phyloP scores from a whole-genome alignment of 345 rosid genomes.

The Linum lewisii region DNA sequence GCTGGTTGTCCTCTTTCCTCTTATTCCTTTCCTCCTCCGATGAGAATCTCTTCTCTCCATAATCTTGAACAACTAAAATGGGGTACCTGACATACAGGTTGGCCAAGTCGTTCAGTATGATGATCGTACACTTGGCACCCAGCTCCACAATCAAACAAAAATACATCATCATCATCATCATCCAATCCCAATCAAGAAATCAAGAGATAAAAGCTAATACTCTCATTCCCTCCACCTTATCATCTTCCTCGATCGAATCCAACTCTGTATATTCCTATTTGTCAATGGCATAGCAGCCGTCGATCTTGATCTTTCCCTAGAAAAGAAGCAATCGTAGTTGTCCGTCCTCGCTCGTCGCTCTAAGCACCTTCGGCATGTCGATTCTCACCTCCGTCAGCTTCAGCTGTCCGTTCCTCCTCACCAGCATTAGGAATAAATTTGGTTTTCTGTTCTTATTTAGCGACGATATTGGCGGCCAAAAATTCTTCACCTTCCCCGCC shows the following conservation, averaged over 20 bases:
- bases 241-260: neutral
- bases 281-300: neutral
- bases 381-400: constrained; percentile 53
- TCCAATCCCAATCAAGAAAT: too few species aligned
- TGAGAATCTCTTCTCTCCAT: too few species aligned
- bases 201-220: neutral
- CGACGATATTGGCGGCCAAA: constrained; percentile 59
- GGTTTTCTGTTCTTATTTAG: constrained; percentile 49
- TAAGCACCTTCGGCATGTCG: constrained; percentile 47
- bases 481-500: constrained; percentile 27
- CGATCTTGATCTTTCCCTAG: neutral
- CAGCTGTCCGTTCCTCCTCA: constrained; percentile 63
- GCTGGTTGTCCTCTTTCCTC: constrained; percentile 27
- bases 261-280: neutral
- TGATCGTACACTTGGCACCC: too few species aligned
- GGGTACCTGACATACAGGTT: too few species aligned
- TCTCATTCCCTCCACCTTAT: neutral
- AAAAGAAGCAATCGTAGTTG: constrained; percentile 56
- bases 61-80: too few species aligned
- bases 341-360: constrained; percentile 45
- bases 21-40: neutral
- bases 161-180: too few species aligned
- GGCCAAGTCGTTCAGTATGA: too few species aligned
- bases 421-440: constrained; percentile 43
- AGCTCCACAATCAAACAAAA: too few species aligned